Conservation (phyloP, 2,329 filamentous ascomycete genomes). For the Cordyceps fumosorosea region DNA sequence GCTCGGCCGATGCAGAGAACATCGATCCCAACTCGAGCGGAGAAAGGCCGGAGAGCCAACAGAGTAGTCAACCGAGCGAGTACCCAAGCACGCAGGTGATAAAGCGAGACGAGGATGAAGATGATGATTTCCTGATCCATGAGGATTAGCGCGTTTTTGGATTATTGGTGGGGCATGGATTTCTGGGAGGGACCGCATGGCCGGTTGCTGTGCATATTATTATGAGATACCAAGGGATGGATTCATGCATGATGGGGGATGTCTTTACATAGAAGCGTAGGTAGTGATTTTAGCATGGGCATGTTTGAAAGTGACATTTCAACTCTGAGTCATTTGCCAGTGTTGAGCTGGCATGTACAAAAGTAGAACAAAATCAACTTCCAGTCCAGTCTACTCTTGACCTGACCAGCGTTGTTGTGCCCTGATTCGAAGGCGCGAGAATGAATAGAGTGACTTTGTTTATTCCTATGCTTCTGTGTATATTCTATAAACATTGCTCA, state of each 20-base stretch:
- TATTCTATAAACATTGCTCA: background rate
- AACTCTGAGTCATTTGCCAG: background rate
- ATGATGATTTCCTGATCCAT: slow-evolving; percentile 31
- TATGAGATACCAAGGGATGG: background rate
- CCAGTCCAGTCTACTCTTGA: background rate
- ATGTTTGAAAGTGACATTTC: background rate
- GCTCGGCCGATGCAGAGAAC: slow-evolving; percentile 41
- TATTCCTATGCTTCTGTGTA: background rate
- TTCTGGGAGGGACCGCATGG: background rate
- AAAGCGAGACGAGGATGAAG: slow-evolving; percentile 28
- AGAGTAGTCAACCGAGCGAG: slow-evolving; percentile 48
- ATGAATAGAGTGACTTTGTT: background rate
- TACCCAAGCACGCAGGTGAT: slow-evolving; percentile 46
- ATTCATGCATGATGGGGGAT: background rate
- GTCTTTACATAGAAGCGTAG: background rate
- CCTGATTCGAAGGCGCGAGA: background rate
- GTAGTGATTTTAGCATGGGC: background rate
- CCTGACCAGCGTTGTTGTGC: background rate
- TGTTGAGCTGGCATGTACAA: background rate
- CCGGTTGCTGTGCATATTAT: background rate
- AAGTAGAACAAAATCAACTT: background rate
- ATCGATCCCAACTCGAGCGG: slow-evolving; percentile 34
- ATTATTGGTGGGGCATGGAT: background rate
- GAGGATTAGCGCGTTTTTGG: slow-evolving; percentile 26
- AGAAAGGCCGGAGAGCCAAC: slow-evolving; percentile 29